Conservation (phyloP, 257 asterid species). For the Scutellaria baicalensis region DNA sequence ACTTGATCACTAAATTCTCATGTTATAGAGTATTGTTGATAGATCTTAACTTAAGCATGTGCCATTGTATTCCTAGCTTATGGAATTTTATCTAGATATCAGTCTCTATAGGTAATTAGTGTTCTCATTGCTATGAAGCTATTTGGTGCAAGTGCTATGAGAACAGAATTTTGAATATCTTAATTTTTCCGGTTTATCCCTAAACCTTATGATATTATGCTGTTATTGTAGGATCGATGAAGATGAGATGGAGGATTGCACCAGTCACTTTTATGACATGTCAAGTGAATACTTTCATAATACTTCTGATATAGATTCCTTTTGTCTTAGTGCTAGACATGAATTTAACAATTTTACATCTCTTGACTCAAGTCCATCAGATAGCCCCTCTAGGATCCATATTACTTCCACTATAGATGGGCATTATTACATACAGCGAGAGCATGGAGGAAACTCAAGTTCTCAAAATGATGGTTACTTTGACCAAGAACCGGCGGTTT, state of each 20-base stretch:
- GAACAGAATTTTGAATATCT: neutral
- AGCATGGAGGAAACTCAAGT: neutral
- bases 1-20: neutral
- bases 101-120: neutral
- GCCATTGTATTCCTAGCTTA: neutral
- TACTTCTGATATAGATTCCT: neutral
- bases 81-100: neutral
- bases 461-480: neutral
- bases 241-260: neutral
- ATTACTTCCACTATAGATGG: constrained; percentile 48
- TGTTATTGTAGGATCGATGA: neutral
- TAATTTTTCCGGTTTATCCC: neutral
- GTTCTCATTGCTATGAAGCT: neutral
- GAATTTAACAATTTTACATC: constrained; percentile 35
- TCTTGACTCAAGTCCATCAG: constrained; percentile 65
- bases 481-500: neutral
- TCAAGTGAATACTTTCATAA: neutral
- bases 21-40: neutral
- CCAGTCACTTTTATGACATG: neutral
- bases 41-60: neutral
- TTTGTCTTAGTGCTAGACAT: neutral
- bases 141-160: neutral
- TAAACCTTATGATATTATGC: neutral
- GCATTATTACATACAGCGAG: constrained; percentile 48
- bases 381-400: constrained; percentile 70